Conservation (phyloP, 768 basidiomycete genomes). For the Amanita pallidorosea region DNA sequence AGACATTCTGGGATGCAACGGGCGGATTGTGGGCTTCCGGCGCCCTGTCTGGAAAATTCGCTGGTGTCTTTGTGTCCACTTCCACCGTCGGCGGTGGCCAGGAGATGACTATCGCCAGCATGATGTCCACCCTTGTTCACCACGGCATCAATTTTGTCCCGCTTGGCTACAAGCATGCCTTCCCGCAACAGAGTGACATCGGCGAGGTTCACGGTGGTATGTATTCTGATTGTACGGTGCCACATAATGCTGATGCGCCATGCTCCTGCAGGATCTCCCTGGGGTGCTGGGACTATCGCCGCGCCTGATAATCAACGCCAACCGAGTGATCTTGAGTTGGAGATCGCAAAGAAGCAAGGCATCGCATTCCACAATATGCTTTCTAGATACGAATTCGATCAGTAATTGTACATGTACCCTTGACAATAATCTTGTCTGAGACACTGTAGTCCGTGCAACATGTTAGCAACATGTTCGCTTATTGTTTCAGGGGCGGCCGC, state of each 20-base stretch:
- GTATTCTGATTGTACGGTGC: conserved; percentile 11
- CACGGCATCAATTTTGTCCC: conserved; percentile 70
- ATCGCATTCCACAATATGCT: conserved; percentile 37
- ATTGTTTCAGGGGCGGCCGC: too few relatives aligned
- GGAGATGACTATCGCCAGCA: conserved; percentile 41
- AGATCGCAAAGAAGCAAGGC: conserved; percentile 44
- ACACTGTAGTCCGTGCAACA: too few relatives aligned
- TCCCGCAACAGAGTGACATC: conserved; percentile 27
- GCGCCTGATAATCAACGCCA: conserved; percentile 32
- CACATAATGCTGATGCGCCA: conserved; percentile 4
- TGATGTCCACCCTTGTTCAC: conserved; percentile 53
- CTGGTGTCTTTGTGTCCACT: conserved; percentile 63
- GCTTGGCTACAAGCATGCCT: conserved; percentile 50
- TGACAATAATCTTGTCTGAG: too few relatives aligned
- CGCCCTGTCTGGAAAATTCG: conserved; percentile 64
- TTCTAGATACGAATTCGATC: conserved; percentile 22
- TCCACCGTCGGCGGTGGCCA: conserved; percentile 77
- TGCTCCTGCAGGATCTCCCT: conserved; percentile 46
- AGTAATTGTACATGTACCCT: neutral
- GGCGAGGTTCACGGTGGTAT: conserved; percentile 47
- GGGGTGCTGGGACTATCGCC: conserved; percentile 64
- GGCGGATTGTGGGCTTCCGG: conserved; percentile 55
- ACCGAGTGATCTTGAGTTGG: conserved; percentile 38
- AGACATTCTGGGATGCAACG: conserved; percentile 68
- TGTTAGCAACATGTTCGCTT: too few relatives aligned